Evolutionary conservation across 2,329 filamentous ascomycete genomes (phyloP).

Genomic region (Exophiala sideris): DNA sequence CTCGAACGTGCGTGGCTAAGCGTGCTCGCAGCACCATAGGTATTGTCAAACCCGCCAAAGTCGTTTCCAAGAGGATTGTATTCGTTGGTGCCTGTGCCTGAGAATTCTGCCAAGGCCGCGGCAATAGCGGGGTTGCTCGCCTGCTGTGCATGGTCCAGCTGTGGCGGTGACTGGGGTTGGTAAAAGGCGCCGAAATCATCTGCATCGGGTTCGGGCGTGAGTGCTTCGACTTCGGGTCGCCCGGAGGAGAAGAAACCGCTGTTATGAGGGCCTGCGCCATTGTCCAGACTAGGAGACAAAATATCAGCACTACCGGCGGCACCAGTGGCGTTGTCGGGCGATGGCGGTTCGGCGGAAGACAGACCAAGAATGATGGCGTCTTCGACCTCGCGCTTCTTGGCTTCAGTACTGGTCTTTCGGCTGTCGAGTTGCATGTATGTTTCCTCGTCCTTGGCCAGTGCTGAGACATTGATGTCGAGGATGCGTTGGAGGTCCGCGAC

Average conservation of each 20-base stretch:
- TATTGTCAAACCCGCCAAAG: conserved; percentile 1
- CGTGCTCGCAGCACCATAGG: conserved; percentile 17
- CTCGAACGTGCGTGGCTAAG: conserved; percentile 11
- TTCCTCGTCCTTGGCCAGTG: conserved; percentile 66
- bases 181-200: not conserved
- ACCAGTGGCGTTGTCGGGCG: conserved; percentile 43
- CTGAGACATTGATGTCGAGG: conserved; percentile 67
- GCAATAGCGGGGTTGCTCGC: conserved; percentile 24
- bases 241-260: conserved; percentile 7
- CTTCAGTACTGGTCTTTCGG: conserved; percentile 71
- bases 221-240: conserved; percentile 27
- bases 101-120: conserved; percentile 24
- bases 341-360: conserved; percentile 54
- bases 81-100: conserved; percentile 4
- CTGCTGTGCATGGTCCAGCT: not conserved
- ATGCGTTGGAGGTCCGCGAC: conserved; percentile 80
- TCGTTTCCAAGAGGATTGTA: conserved; percentile 4
- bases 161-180: conserved; percentile 3
- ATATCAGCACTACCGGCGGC: conserved; percentile 31
- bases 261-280: not conserved
- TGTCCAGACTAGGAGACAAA: conserved; percentile 2
- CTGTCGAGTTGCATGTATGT: conserved; percentile 61
- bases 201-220: conserved; percentile 25
- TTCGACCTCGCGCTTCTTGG: conserved; percentile 84
- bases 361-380: conserved; percentile 84